Evolutionary conservation across 2,329 filamentous ascomycete genomes (phyloP).

Genomic region (Blastomyces percursus): DNA sequence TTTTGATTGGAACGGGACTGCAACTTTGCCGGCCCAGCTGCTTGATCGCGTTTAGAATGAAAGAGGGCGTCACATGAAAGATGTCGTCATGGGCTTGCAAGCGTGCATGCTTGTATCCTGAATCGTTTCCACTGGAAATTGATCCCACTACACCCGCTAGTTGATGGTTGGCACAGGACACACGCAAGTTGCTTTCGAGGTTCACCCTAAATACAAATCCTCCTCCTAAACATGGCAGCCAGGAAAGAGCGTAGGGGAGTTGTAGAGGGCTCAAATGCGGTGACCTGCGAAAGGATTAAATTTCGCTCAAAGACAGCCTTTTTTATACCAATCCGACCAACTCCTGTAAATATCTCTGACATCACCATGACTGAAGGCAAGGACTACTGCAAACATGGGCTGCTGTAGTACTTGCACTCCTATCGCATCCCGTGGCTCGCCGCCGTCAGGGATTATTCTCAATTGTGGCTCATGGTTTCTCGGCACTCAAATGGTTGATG

Average conservation of each 20-base stretch:
- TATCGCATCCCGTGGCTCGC: neutral
- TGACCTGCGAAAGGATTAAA: neutral
- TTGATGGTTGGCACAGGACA: neutral
- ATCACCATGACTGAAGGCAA: neutral
- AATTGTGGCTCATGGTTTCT: neutral
- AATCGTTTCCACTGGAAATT: neutral
- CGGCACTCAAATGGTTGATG: too few relatives aligned
- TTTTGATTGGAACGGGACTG: neutral
- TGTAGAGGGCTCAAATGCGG: neutral
- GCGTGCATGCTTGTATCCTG: neutral
- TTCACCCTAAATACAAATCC: neutral
- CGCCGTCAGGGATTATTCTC: neutral
- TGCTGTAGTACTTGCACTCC: neutral
- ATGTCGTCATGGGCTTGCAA: neutral
- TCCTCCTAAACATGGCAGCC: neutral
- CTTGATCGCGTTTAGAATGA: neutral
- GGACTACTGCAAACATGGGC: neutral
- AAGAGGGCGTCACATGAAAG: neutral
- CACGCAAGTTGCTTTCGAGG: neutral
- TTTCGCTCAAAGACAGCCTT: neutral
- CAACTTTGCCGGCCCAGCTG: neutral
- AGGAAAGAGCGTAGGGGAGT: neutral
- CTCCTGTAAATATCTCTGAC: neutral
- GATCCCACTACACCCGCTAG: neutral
- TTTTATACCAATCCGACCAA: neutral